These are phyloP conservation scores for Mallotus japonicus DNA, from an alignment of 441 rosid genomes.

Conservation along the genomic window DNA sequence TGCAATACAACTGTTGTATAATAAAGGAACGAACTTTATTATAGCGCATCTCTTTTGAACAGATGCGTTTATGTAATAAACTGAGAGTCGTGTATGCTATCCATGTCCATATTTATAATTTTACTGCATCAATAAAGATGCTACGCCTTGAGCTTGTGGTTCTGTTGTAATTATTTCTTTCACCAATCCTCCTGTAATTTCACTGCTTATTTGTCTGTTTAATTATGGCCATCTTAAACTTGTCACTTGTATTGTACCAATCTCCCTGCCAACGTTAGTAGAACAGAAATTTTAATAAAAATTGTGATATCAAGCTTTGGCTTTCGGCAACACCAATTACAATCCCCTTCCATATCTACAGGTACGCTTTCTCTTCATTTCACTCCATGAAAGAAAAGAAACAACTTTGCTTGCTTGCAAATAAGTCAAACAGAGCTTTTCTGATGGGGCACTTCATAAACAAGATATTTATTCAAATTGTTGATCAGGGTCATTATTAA, in stretches of 20 bases:
- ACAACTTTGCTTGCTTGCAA: too few relatives aligned
- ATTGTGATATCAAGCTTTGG: neutral
- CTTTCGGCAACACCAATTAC: neutral
- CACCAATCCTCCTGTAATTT: neutral
- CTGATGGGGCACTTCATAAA: neutral
- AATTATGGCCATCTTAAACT: too few relatives aligned
- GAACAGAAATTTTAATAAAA: neutral
- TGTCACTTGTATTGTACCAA: neutral
- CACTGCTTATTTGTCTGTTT: neutral
- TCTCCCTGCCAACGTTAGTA: neutral
- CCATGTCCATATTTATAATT: neutral
- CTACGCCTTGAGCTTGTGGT: neutral
- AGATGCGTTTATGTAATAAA: constrained; percentile 15
- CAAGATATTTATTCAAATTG: neutral
- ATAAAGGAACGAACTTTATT: neutral
- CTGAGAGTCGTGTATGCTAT: neutral
- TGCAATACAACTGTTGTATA: constrained; percentile 10
- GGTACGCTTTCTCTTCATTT: neutral
- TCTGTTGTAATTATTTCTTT: neutral
- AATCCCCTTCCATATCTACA: neutral
- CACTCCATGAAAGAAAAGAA: too few relatives aligned
- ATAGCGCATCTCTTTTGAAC: neutral
- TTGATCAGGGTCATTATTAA: too few relatives aligned
- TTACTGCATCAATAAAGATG: neutral
- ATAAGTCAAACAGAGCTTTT: too few relatives aligned